Evolutionary conservation across 345 rosid species (phyloP).

Genomic region (Arabis hirsuta): DNA sequence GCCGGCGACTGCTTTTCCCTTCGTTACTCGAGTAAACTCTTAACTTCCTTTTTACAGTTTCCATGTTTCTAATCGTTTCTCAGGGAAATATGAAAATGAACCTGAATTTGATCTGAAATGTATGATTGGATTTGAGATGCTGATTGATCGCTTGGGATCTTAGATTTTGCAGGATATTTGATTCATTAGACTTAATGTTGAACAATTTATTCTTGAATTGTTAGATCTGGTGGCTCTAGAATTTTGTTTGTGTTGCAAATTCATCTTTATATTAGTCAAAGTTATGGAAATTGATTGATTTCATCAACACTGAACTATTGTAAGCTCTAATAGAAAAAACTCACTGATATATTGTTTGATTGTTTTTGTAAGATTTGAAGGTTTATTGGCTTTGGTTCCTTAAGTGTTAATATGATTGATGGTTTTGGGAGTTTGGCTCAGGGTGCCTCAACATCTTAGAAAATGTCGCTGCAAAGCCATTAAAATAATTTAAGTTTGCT

Average conservation of each 20-base stretch:
- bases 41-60: slow-evolving; percentile 1
- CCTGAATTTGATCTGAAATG: slow-evolving; percentile 4
- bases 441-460: too few relatives aligned
- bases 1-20: slow-evolving; percentile 79
- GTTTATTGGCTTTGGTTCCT: too few relatives aligned
- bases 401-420: too few relatives aligned
- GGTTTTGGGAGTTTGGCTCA: too few relatives aligned
- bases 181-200: neutral
- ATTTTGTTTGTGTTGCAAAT: neutral
- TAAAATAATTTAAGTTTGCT: too few relatives aligned
- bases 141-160: slow-evolving; percentile 16
- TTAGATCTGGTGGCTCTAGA: slow-evolving; percentile 23
- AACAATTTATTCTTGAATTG: neutral
- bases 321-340: neutral
- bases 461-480: too few relatives aligned
- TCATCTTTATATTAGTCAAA: slow-evolving; percentile 1
- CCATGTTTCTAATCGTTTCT: neutral
- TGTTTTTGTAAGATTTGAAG: too few relatives aligned
- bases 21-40: slow-evolving; percentile 78
- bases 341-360: too few relatives aligned
- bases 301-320: neutral
- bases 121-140: slow-evolving; percentile 5
- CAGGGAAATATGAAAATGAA: neutral
- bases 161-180: slow-evolving; percentile 6
- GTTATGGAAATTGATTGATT: slow-evolving; percentile 14